Evolutionary conservation across 108 stramenopile species (phyloP).

Genomic region (Pseudonitzschia multiseries): DNA sequence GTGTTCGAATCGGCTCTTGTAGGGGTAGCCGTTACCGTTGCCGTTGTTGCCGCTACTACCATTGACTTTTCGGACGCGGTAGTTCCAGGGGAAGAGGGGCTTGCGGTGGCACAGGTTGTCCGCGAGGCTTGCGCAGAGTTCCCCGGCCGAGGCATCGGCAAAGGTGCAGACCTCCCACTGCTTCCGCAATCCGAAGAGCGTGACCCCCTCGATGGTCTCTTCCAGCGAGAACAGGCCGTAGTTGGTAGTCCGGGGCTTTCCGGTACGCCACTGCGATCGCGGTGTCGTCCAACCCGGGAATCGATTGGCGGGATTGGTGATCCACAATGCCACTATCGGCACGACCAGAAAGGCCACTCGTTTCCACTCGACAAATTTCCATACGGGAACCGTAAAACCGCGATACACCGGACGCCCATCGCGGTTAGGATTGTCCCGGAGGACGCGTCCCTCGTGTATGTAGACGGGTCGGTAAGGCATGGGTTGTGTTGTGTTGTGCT

Average conservation of each 20-base stretch:
- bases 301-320: conserved; percentile 29
- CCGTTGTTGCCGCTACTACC: background rate
- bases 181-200: background rate
- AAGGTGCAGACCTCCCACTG: background rate
- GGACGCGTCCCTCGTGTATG: conserved; percentile 8
- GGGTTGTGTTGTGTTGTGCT: background rate
- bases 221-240: conserved; percentile 14
- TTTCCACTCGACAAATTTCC: conserved; percentile 16
- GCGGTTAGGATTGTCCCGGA: conserved; percentile 1
- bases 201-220: conserved; percentile 11
- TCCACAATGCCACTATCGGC: background rate
- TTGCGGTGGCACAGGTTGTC: conserved; percentile 16
- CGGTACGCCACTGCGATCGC: background rate
- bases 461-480: background rate
- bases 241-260: background rate
- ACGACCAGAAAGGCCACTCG: conserved; percentile 1
- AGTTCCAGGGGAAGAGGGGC: background rate
- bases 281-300: background rate
- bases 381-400: background rate
- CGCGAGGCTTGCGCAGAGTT: background rate
- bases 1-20: conserved; percentile 2
- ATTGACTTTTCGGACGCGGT: background rate
- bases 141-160: background rate
- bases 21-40: background rate
- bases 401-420: background rate